A percentile compares a stretch with the other conserved stretches of the same genome.
Evolutionary conservation across 345 rosid species (phyloP).

Genomic region (Hypericum androsaemum): DNA sequence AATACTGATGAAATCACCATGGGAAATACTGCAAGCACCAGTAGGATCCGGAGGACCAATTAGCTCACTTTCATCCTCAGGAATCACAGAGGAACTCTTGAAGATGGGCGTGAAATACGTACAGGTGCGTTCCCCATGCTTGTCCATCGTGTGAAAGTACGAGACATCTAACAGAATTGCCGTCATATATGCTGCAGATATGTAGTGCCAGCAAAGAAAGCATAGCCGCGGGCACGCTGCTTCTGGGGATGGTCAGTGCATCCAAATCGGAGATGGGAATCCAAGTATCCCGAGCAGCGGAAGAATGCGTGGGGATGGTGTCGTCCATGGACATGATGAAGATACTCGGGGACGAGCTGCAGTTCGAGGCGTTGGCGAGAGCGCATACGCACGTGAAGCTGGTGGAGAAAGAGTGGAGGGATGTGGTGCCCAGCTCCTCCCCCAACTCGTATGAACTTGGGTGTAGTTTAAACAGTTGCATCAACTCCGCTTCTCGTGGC

Average conservation of each 20-base stretch:
- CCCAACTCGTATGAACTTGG: conserved; percentile 52
- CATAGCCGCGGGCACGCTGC: conserved; percentile 23
- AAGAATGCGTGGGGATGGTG: conserved; percentile 32
- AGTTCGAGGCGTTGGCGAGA: conserved; percentile 31
- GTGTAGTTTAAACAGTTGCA: conserved; percentile 41
- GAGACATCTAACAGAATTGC: not conserved
- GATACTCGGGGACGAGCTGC: conserved; percentile 33
- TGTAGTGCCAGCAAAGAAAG: conserved; percentile 17
- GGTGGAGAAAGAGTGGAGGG: conserved; percentile 58
- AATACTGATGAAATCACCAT: conserved; percentile 91
- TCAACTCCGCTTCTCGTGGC: conserved; percentile 36
- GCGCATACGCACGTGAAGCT: conserved; percentile 39
- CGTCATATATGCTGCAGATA: conserved; percentile 31
- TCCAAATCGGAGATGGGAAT: conserved; percentile 48
- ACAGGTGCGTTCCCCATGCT: conserved; percentile 32
- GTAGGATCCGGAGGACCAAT: conserved; percentile 72
- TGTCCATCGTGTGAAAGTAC: no score
- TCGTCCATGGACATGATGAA: conserved; percentile 39
- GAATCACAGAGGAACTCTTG: conserved; percentile 39
- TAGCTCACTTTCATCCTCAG: conserved; percentile 46
- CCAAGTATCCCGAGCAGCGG: conserved; percentile 24
- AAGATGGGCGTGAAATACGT: conserved; percentile 50
- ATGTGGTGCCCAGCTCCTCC: conserved; percentile 34
- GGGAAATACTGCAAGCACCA: conserved; percentile 75
- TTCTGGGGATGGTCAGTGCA: conserved; percentile 40